Evolutionary conservation across 83 land plant genomes (phyloP), one percentile per base, ranked within the genome.

Genomic region (Picea abies): DNA sequence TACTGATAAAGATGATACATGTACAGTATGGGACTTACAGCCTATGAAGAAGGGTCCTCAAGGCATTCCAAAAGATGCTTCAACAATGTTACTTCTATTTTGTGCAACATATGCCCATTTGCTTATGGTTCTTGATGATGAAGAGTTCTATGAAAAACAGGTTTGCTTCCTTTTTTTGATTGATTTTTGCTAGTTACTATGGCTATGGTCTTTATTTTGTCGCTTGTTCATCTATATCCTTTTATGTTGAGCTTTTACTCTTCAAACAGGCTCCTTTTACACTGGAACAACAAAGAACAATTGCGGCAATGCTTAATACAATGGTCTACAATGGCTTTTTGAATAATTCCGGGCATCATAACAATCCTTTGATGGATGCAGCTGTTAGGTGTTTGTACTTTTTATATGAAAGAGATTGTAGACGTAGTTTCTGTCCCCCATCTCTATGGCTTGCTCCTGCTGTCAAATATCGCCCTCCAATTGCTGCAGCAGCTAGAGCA

Each of bases 141-240:
- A 91, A 60, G 98, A 97, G 82, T 97, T 97, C 83, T 95, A 97
- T 87, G 96, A 97, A 44, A 89, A 88, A 56, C 98, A 97, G 99
- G 99, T 93, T 81, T 80, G 60, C 4, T 19, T 78, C 11, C 71
- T 9, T 35, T 35, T 56, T 15, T 76, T 62, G 23, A 20, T 39
- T 80, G 11, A 44, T 52, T 20, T 39, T 78, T 52, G 47, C 62
- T 52, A 16, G 8, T 19, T 16, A 5, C 17, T 56, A 41, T 60
- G 56, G 56, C 39, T 70, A 7, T 20, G 25, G 14, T 44, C n/a
- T 73, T 44, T 73, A 58, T 73, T 25, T 47, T 47, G 60, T 75
- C 16, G n/a, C 16, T 75, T 23, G 56, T 44, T 4, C 58, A 82
- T 9, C 80, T 9, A 26, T 44, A 23, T 79, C 66, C 69, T 19